phyloP scores from a whole-genome alignment of 1,139 yeast species.

The Suhomyces ambrosiae region DNA sequence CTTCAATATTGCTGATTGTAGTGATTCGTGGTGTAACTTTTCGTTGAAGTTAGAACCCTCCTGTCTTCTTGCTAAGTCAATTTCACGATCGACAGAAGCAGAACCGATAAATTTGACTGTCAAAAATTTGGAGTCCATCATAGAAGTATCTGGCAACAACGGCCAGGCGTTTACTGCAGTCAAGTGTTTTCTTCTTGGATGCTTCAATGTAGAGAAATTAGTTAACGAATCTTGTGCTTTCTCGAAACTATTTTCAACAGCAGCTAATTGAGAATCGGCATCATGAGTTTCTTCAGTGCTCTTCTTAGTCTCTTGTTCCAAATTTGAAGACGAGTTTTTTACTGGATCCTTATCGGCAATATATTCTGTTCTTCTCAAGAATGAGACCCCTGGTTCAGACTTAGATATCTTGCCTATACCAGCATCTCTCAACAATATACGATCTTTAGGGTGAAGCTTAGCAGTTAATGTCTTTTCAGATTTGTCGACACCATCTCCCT shows the following conservation, averaged over 20 bases:
- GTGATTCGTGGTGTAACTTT: constrained; percentile 43
- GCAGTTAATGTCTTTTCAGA: constrained; percentile 24
- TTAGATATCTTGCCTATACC: constrained; percentile 50
- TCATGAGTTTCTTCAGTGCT: constrained; percentile 44
- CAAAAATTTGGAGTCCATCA: constrained; percentile 77
- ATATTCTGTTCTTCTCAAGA: constrained; percentile 92
- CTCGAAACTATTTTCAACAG: constrained; percentile 79
- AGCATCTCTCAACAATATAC: constrained; percentile 79
- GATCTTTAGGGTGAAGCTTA: constrained; percentile 74
- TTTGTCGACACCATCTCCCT: constrained; percentile 14
- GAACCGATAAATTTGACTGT: constrained; percentile 78
- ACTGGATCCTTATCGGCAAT: constrained; percentile 52
- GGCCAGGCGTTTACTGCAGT: constrained; percentile 81
- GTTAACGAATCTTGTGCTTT: constrained; percentile 51
- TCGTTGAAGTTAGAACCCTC: constrained; percentile 41
- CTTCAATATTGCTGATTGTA: constrained; percentile 69
- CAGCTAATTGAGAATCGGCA: constrained; percentile 63
- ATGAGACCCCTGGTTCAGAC: constrained; percentile 69
- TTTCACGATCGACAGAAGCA: constrained; percentile 59
- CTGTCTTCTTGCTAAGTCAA: constrained; percentile 37
- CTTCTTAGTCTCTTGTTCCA: constrained; percentile 16
- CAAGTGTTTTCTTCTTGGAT: constrained; percentile 75
- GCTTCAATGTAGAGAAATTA: constrained; percentile 53
- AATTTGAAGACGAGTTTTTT: constrained; percentile 14
- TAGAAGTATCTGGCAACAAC: constrained; percentile 83